Evolutionary conservation across 768 basidiomycete species (phyloP).

Genomic region (Nevesoporus exiguus): DNA sequence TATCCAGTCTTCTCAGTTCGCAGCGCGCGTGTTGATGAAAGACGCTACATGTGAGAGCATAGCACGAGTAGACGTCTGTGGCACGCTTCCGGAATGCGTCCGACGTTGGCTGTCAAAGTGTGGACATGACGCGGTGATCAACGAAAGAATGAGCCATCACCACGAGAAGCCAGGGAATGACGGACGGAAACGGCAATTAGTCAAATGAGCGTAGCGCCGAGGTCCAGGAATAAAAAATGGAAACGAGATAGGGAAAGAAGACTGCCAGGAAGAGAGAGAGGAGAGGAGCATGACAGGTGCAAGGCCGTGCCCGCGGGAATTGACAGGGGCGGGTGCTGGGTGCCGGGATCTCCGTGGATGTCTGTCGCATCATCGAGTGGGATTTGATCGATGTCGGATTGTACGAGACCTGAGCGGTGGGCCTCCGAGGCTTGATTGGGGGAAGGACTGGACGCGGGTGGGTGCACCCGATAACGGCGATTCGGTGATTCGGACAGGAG

Average conservation of each 20-base stretch:
- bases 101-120: neutral
- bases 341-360: conserved; percentile 1
- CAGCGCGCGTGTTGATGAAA: neutral
- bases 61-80: neutral
- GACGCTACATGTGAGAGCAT: neutral
- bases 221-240: conserved; percentile 1
- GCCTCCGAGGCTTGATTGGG: neutral
- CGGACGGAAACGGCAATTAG: neutral
- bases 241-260: conserved; percentile 3
- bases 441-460: neutral
- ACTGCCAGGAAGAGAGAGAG: neutral
- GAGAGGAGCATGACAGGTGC: neutral
- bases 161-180: conserved; percentile 8
- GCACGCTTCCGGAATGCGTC: neutral
- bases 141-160: conserved; percentile 1
- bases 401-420: neutral
- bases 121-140: conserved; percentile 17
- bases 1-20: neutral
- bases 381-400: neutral
- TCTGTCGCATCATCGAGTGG: neutral
- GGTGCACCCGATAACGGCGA: neutral
- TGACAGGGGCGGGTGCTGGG: neutral
- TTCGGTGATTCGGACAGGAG: neutral
- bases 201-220: conserved; percentile 1
- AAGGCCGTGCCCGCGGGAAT: conserved; percentile 6